phyloP scores from a whole-genome alignment of 139 green algal species.

The Auxenochlorella protothecoides region DNA sequence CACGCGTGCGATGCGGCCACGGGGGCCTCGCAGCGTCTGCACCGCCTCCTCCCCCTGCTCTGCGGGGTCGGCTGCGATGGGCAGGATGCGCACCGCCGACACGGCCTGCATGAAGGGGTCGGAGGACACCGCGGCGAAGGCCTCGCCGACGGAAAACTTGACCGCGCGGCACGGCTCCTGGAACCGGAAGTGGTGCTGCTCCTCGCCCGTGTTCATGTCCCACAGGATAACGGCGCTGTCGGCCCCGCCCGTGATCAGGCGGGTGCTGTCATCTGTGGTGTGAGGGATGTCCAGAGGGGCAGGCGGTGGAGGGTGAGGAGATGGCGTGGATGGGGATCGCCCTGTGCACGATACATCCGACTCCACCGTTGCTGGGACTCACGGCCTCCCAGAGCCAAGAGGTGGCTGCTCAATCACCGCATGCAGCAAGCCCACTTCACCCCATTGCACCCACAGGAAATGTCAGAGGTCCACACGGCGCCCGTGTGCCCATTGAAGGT shows the following conservation, averaged over 20 bases:
- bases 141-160: constrained; percentile 65
- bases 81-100: constrained; percentile 42
- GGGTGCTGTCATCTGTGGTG: constrained; percentile 44
- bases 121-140: constrained; percentile 68
- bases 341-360: too few species aligned
- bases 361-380: not conserved
- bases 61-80: constrained; percentile 45
- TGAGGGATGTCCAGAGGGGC: not conserved
- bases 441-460: constrained; percentile 51
- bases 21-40: constrained; percentile 21
- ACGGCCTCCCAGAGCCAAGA: too few species aligned
- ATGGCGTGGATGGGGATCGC: too few species aligned
- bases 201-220: constrained; percentile 75
- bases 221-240: constrained; percentile 87
- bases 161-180: constrained; percentile 69
- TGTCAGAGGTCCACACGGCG: constrained; percentile 81
- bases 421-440: too few species aligned
- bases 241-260: constrained; percentile 75
- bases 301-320: not conserved
- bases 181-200: constrained; percentile 72
- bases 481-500: constrained; percentile 97
- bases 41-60: constrained; percentile 40
- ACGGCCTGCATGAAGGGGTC: constrained; percentile 79
- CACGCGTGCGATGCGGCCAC: constrained; percentile 60
- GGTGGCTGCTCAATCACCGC: too few species aligned